Conservation (phyloP, 495 filamentous ascomycete genomes). For the Glarea lozoyensis region DNA sequence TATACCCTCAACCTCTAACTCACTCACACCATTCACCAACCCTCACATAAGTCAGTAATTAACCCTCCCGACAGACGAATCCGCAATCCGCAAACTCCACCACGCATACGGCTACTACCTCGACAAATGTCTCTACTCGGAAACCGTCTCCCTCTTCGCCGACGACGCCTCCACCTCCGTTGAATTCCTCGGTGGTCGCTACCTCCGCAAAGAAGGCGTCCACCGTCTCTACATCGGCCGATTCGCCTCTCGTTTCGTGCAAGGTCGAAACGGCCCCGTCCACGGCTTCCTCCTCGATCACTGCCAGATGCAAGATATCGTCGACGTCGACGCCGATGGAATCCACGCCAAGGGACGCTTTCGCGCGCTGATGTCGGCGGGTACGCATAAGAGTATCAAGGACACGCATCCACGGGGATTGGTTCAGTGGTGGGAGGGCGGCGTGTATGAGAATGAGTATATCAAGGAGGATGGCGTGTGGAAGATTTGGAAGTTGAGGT, state of each 20-base stretch:
- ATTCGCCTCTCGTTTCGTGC: conserved; percentile 37
- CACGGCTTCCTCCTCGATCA: conserved; percentile 47
- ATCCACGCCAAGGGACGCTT: conserved; percentile 43
- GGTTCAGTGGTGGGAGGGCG: conserved; percentile 48
- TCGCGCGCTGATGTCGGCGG: conserved; percentile 46
- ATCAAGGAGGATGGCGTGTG: conserved; percentile 46
- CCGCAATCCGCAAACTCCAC: conserved; percentile 43
- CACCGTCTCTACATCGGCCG: conserved; percentile 43
- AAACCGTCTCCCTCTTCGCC: conserved; percentile 42
- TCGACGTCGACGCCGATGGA: conserved; percentile 36
- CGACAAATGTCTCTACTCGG: conserved; percentile 49
- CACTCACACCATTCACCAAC: conserved; percentile 4
- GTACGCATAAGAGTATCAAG: conserved; percentile 38
- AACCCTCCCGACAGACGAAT: conserved; percentile 28
- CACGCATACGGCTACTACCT: conserved; percentile 52
- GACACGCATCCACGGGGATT: conserved; percentile 39
- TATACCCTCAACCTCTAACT: background rate
- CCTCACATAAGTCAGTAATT: background rate
- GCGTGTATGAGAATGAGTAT: conserved; percentile 51
- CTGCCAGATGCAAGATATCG: conserved; percentile 46
- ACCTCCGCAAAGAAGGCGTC: conserved; percentile 42
- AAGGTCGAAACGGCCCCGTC: conserved; percentile 45
- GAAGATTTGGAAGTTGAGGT: conserved; percentile 45
- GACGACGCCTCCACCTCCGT: conserved; percentile 46
- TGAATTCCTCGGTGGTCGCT: conserved; percentile 46